These are phyloP conservation scores for Cochlearia excelsa DNA, from an alignment of 345 rosid genomes.

Conservation along the genomic window DNA sequence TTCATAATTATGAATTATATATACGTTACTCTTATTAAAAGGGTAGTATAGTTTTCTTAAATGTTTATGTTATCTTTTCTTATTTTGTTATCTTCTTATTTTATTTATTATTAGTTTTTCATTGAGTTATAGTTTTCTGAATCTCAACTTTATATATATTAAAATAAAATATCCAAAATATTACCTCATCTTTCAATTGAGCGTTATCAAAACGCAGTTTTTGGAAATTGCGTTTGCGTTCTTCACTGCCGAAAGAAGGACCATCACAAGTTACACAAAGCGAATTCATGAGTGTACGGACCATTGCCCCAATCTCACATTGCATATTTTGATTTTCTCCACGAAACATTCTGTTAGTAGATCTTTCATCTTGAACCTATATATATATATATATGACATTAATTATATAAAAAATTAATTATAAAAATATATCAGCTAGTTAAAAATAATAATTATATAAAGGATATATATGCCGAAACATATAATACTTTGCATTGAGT, in stretches of 20 bases:
- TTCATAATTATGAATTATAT: too few species aligned
- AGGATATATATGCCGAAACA: background rate
- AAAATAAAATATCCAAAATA: background rate
- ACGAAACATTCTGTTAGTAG: slow-evolving; percentile 49
- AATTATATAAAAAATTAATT: background rate
- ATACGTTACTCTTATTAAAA: too few species aligned
- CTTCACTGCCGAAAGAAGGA: slow-evolving; percentile 51
- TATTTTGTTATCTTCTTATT: too few species aligned
- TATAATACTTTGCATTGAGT: slow-evolving; percentile 59
- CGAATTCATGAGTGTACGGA: slow-evolving; percentile 51
- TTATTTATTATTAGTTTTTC: too few species aligned
- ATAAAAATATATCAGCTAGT: background rate
- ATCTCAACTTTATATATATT: too few species aligned
- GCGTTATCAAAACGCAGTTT: slow-evolving; percentile 48
- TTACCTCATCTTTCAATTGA: slow-evolving; percentile 48
- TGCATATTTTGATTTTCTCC: slow-evolving; percentile 54
- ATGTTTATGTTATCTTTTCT: too few species aligned
- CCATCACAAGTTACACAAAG: slow-evolving; percentile 72
- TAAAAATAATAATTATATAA: background rate
- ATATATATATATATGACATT: background rate
- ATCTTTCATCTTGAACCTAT: slow-evolving; percentile 57
- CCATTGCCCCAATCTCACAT: slow-evolving; percentile 49
- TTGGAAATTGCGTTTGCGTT: slow-evolving; percentile 39
- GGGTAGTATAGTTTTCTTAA: too few species aligned
- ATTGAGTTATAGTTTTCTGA: too few species aligned